Conservation (phyloP, 352 stramenopile species). For the Pythium sp. region DNA sequence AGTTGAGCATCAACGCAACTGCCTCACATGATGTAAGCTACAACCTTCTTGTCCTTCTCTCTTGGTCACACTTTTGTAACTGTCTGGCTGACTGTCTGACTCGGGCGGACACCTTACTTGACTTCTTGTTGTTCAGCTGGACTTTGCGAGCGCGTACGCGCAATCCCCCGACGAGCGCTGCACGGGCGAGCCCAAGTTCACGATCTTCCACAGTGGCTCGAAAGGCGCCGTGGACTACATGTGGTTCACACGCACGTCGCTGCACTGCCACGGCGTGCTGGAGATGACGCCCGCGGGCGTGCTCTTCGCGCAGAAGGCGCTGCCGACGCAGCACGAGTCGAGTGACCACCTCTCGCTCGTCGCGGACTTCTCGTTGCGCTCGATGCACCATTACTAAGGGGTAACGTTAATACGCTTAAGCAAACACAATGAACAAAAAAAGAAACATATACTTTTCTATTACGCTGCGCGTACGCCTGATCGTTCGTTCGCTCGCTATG, state of each 20-base stretch:
- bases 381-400: slow-evolving; percentile 9
- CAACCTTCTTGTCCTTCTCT: background rate
- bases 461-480: background rate
- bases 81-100: background rate
- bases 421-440: background rate
- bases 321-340: slow-evolving; percentile 51
- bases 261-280: slow-evolving; percentile 62
- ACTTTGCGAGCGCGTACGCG: slow-evolving; percentile 61
- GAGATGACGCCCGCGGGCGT: slow-evolving; percentile 53
- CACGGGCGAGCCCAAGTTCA: slow-evolving; percentile 73
- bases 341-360: slow-evolving; percentile 73
- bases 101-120: background rate
- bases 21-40: slow-evolving; percentile 29
- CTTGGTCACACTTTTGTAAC: background rate
- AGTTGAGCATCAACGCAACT: slow-evolving; percentile 17
- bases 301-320: slow-evolving; percentile 44
- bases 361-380: slow-evolving; percentile 51
- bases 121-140: slow-evolving; percentile 27
- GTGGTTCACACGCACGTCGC: slow-evolving; percentile 46
- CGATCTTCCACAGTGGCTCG: slow-evolving; percentile 57
- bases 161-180: slow-evolving; percentile 39
- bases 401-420: background rate
- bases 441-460: slow-evolving; percentile 4
- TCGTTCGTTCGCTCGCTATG: background rate
- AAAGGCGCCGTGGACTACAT: slow-evolving; percentile 73